Evolutionary conservation across 257 asterid genomes (phyloP), one percentile per base, ranked within the genome.

Genomic region (Thymus quinquecostatus): DNA sequence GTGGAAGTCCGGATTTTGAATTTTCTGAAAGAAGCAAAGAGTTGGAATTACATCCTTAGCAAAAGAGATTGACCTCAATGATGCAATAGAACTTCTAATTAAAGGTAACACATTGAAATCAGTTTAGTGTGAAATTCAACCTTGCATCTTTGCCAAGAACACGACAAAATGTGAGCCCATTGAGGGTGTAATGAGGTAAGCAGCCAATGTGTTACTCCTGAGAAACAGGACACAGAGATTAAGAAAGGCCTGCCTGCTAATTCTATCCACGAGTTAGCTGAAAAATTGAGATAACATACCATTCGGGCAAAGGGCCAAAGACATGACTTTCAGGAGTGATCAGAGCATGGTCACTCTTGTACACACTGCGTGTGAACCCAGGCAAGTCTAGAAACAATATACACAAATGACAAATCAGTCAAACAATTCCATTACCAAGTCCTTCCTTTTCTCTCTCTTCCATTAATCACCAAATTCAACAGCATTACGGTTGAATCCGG

Each of bases 281-380:
- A 62, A 70, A 33, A 27, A 60, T 11, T 6, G 40, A 71, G 66
- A 50, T 50, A 60, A 61, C 48, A 47, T 83, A 94, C 99, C 99
- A 95, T 29, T 86, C 85, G 7, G 98, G 92, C 76, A 92, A 79
- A 77, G 94, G 97, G 82, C 97, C 74, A 76, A 86, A 95, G 66
- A 95, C 99, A 71, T 91, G 99, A 72, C 99, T 95, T 84, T 95
- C 98, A 40, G 97, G 98, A 76, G 98, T 88, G 70, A 95, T 86
- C 75, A 95, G 75, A 82, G 98, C 96, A 87, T 95, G 99, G 79
- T 89, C 94, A 64, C 75, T 79, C 71, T 74, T 88, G 83, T 88
- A 88, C 55, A 89, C 95, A 43, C 99, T 95, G 57, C 99, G 96
- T 1, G 99, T 95, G 71, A 91, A 95, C 29, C 97, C 98, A 1